Evolutionary conservation across 495 filamentous ascomycete species (phyloP).

Genomic region (Clohesyomyces aquaticus): DNA sequence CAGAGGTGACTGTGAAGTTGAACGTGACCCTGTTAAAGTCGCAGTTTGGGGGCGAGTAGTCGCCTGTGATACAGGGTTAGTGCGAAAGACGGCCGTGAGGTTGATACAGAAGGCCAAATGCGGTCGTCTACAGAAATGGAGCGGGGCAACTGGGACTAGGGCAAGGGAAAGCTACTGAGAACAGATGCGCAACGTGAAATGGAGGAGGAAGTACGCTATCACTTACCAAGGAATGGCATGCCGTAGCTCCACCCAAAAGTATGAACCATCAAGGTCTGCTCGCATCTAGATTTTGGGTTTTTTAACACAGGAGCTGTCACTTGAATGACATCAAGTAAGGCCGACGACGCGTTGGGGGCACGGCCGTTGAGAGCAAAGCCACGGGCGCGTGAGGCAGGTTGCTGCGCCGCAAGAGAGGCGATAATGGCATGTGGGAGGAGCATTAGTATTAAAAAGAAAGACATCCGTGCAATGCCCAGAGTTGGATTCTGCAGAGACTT

Average conservation of each 20-base stretch:
- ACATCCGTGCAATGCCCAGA: slow-evolving; percentile 17
- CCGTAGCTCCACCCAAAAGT: slow-evolving; percentile 79
- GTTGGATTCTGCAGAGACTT: not conserved
- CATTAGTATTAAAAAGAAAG: slow-evolving; percentile 39
- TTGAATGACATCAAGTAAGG: slow-evolving; percentile 44
- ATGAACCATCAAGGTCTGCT: slow-evolving; percentile 66
- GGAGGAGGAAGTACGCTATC: not conserved
- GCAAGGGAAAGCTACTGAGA: too few relatives aligned
- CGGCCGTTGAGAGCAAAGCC: slow-evolving; percentile 22
- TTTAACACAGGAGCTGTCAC: slow-evolving; percentile 45
- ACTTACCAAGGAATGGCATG: slow-evolving; percentile 66
- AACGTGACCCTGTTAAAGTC: slow-evolving; percentile 77
- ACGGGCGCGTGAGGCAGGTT: slow-evolving; percentile 10
- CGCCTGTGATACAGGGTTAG: slow-evolving; percentile 10
- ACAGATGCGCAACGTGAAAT: not conserved
- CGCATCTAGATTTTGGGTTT: slow-evolving; percentile 32
- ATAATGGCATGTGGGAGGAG: slow-evolving; percentile 21
- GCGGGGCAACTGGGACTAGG: too few relatives aligned
- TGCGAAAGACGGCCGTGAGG: too few relatives aligned
- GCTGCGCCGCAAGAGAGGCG: slow-evolving; percentile 17
- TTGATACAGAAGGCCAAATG: too few relatives aligned
- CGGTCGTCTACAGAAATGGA: too few relatives aligned
- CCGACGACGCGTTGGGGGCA: slow-evolving; percentile 23
- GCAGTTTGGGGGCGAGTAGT: slow-evolving; percentile 70
- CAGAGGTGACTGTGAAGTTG: slow-evolving; percentile 78